Evolutionary conservation across 495 filamentous ascomycete genomes (phyloP), one percentile per base, ranked within the genome.

Genomic region (Xylaria curta): DNA sequence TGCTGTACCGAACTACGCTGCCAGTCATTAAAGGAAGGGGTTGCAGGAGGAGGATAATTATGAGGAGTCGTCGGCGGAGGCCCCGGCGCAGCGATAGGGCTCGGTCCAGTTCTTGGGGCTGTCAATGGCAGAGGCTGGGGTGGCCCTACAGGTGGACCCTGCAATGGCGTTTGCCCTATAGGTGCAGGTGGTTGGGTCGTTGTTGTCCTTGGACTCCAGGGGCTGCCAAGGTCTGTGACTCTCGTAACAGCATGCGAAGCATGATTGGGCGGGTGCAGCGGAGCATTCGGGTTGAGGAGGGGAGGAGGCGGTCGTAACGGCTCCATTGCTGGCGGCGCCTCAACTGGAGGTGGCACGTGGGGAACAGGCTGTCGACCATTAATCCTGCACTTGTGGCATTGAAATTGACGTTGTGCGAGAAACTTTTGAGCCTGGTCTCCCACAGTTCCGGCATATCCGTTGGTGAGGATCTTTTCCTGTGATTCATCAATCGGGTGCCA

Each of bases 321-420:
- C 66, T 82, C 81, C 26, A 77, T 75, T 9, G 77, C 69, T 51
- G 81, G 75, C 8, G 82, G 80, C 3, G 74, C 73, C 28, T 83
- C 82, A 46, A 72, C 69, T 9, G 77, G 67, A 24, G 79, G 72
- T 12, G 77, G 71, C 46, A 31, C 60, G 40, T 82, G 80, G 26
- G 79, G 75, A 17, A 69, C 68, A 1, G 83, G 79, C 61, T 83
- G 80, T 53, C 81, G 80, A 2, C 75, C 77, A 1, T 78, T 75
- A 73, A 82, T 87, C 74, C 83, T 87, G 67, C 87, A 89, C 72
- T 88, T 85, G 72, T 89, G 87, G 70, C 87, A 89, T 69, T 88
- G 87, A 65, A 84, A 83, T 51, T 78, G 82, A 54, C 86, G 81
- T 72, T 88, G 85, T 13, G 85, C 82, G 36, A 85, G 78, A 67